Conservation (phyloP, 306 rosid species). For the Lathyrus aphaca region DNA sequence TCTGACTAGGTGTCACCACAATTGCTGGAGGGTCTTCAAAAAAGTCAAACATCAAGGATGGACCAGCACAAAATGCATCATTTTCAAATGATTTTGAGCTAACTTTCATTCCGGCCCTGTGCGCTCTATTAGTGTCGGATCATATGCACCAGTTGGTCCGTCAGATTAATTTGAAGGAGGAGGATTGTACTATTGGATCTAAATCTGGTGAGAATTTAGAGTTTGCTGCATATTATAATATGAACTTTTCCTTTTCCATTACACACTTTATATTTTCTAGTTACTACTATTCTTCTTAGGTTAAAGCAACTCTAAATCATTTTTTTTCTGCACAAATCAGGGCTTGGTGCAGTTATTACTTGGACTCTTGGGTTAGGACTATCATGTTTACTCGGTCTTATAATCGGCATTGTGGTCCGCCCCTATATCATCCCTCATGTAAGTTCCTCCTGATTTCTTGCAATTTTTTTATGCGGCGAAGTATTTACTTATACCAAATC, state of each 20-base stretch:
- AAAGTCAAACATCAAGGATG: constrained; percentile 50
- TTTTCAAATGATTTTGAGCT: constrained; percentile 64
- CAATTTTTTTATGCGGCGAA: neutral
- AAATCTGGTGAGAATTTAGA: constrained; percentile 53
- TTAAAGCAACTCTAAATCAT: neutral
- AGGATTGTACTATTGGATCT: constrained; percentile 58
- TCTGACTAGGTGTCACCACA: constrained; percentile 67
- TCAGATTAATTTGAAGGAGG: constrained; percentile 66
- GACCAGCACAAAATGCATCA: constrained; percentile 67
- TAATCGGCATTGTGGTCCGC: constrained; percentile 46
- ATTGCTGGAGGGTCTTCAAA: constrained; percentile 65
- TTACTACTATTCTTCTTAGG: constrained; percentile 8
- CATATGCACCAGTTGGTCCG: constrained; percentile 54
- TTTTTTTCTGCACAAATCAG: constrained; percentile 37
- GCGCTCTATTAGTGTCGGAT: constrained; percentile 65
- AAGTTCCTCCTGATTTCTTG: constrained; percentile 41
- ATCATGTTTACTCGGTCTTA: constrained; percentile 48
- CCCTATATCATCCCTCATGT: constrained; percentile 52
- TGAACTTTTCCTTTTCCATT: constrained; percentile 11
- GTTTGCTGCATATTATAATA: constrained; percentile 13
- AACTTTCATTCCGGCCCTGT: constrained; percentile 51
- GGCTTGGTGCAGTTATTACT: constrained; percentile 45
- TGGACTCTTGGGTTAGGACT: constrained; percentile 63
- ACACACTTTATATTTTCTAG: constrained; percentile 24
- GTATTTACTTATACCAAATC: constrained; percentile 34